Evolutionary conservation across 768 basidiomycete species (phyloP).

Genomic region (Galerina sulciceps): DNA sequence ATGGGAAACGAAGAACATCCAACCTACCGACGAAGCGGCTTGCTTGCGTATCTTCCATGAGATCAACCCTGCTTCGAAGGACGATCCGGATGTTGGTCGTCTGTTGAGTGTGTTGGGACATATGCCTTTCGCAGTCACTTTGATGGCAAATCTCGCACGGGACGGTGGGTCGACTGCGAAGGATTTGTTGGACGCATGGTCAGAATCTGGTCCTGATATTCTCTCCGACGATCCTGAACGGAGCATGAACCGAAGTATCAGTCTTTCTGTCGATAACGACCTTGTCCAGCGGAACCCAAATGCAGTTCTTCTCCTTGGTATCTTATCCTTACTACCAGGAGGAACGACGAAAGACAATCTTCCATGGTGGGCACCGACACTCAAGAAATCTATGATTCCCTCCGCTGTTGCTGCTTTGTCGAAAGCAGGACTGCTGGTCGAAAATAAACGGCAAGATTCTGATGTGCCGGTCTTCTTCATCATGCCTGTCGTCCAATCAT

Average conservation of each 20-base stretch:
- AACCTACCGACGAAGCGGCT: constrained; percentile 9
- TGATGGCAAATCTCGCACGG: constrained; percentile 32
- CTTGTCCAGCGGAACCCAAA: constrained; percentile 19
- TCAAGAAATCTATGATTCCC: constrained; percentile 1
- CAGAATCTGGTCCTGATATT: constrained; percentile 9
- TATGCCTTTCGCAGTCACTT: constrained; percentile 36
- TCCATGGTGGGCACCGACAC: constrained; percentile 7
- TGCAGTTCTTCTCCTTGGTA: constrained; percentile 22
- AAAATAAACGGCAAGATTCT: background rate
- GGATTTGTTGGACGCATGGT: constrained; percentile 16
- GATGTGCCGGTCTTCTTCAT: constrained; percentile 7
- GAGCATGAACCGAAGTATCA: constrained; percentile 25
- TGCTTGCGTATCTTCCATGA: constrained; percentile 23
- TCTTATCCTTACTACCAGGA: constrained; percentile 26
- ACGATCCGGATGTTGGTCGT: constrained; percentile 23
- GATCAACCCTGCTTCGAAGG: constrained; percentile 20
- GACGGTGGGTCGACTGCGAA: constrained; percentile 7
- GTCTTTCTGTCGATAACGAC: constrained; percentile 23
- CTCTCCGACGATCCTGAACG: constrained; percentile 15
- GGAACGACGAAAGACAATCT: constrained; percentile 1
- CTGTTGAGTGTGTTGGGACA: constrained; percentile 27
- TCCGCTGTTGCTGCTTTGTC: background rate
- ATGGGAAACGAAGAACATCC: constrained; percentile 20
- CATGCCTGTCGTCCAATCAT: constrained; percentile 17
- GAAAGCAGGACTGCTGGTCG: background rate